Evolutionary conservation across 805 yeast genomes (phyloP).

Genomic region (Ogataea saltuana): DNA sequence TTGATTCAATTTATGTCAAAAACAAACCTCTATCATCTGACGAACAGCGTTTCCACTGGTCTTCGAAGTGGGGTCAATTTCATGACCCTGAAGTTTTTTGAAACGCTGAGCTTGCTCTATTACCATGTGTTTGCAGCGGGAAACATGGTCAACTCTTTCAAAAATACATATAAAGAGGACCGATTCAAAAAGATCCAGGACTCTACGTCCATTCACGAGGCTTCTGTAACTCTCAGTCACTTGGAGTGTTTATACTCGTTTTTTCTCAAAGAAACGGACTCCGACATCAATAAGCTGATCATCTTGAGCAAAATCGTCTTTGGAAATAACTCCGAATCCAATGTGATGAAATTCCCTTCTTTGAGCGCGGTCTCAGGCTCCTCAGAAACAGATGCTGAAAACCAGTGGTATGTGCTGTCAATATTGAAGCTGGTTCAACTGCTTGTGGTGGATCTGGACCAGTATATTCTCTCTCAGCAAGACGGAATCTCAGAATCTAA

Average conservation of each 20-base stretch:
- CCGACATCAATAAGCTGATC: slow-evolving; percentile 38
- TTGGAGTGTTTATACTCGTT: slow-evolving; percentile 32
- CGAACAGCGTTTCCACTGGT: slow-evolving; percentile 29
- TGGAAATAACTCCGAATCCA: slow-evolving; percentile 17
- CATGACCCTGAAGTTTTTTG: slow-evolving; percentile 32
- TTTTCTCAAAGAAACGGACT: slow-evolving; percentile 33
- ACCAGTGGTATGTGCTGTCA: slow-evolving; percentile 32
- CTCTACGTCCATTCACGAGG: slow-evolving; percentile 20
- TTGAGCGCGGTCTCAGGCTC: slow-evolving; percentile 19
- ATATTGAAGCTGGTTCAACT: slow-evolving; percentile 31
- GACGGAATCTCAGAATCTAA: slow-evolving; percentile 28
- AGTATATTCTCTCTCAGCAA: slow-evolving; percentile 35
- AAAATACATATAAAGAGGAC: slow-evolving; percentile 23
- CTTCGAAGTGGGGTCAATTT: slow-evolving; percentile 31
- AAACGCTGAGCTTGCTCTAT: slow-evolving; percentile 26
- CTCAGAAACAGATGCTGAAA: slow-evolving; percentile 14
- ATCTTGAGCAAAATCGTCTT: slow-evolving; percentile 30
- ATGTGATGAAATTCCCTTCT: slow-evolving; percentile 23
- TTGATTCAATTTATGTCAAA: slow-evolving; percentile 34
- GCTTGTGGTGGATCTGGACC: slow-evolving; percentile 32
- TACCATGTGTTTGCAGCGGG: slow-evolving; percentile 28
- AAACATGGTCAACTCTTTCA: slow-evolving; percentile 12
- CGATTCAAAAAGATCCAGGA: slow-evolving; percentile 10
- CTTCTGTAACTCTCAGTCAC: slow-evolving; percentile 28
- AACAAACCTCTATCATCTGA: slow-evolving; percentile 34